Conservation (phyloP, 768 basidiomycete species). For the Tricholoma furcatifolium region DNA sequence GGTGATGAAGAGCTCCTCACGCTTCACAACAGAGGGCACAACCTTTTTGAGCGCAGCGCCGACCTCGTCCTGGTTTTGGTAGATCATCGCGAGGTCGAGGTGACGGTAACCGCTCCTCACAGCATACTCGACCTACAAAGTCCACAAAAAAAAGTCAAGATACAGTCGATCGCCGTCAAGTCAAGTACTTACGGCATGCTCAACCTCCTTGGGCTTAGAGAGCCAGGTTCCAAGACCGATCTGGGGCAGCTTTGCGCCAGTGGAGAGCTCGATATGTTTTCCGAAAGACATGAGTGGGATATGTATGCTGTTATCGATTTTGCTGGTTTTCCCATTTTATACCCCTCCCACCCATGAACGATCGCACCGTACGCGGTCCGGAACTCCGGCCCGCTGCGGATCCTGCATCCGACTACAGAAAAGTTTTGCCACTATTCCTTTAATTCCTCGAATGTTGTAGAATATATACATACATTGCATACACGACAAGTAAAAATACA, state of each 20-base stretch:
- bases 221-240: conserved; percentile 86
- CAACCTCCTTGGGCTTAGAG: conserved; percentile 73
- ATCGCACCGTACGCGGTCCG: conserved; percentile 12
- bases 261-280: conserved; percentile 40
- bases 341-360: neutral
- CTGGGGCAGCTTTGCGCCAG: conserved; percentile 60
- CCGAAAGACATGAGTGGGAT: conserved; percentile 17
- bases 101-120: conserved; percentile 79
- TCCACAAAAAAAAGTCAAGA: conserved; percentile 3
- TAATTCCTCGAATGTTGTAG: neutral
- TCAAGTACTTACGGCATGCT: conserved; percentile 53
- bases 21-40: conserved; percentile 72
- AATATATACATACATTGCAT: neutral
- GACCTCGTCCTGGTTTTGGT: conserved; percentile 78
- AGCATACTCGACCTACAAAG: conserved; percentile 66
- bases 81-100: conserved; percentile 80
- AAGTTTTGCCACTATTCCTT: neutral
- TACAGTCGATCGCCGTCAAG: neutral
- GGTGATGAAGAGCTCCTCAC: conserved; percentile 80
- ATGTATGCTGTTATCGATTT: neutral
- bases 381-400: conserved; percentile 12
- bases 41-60: conserved; percentile 75
- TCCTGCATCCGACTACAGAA: neutral
- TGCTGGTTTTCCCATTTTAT: neutral
- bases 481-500: too few species aligned